Base-by-base conservation (phyloP, 2,329 filamentous ascomycete genomes). In the Fusarium subtropicale region DNA sequence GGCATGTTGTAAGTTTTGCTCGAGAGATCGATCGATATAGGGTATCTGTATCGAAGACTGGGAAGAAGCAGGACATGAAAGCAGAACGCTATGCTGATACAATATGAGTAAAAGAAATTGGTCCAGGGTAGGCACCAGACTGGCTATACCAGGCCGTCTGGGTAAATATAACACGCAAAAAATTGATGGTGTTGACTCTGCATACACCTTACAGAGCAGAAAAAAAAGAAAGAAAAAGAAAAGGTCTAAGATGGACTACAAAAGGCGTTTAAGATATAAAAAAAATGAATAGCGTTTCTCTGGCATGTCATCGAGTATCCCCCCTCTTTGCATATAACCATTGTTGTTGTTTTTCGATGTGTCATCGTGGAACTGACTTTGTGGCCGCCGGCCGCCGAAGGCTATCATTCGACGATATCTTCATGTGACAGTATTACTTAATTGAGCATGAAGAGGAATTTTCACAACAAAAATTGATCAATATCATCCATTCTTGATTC, bases 1-100 rank as follows among this genome's bases (percentile, higher is more conserved):
- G 44, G 44, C 74, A 75, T 76, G 58, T n/a, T 41, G 5, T n/a
- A 15, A 20, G 8, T 9, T 5, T 42, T 16, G 20, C 4, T 44
- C 11, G 15, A 7, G 22, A 0, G 6, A 16, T 0, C 11, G 26
- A 10, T 26, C 9, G 24, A 18, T 5, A 26, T 26, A 42, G 7
- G 16, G 18, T 26, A 3, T 16, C 18, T 16, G 41, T 26, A 3
- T 44, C n/a, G 24, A 44, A 20, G 12, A 8, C 15, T 18, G 9
- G n/a, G n/a, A 6, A 16, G 13, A 24, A 18, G 1, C 9, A 15
- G 8, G 5, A 16, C 5, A 22, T 41, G 13, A 16, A 0, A 15
- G 1, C 2, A 2, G 18, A 7, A 18, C 10, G 28, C 24, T 44
- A 9, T 3, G 11, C 11, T 44, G 20, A 5, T 24, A 18, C 5